Base-by-base conservation (phyloP, 2,329 filamentous ascomycete species). In the Sphaerulina populicola region DNA sequence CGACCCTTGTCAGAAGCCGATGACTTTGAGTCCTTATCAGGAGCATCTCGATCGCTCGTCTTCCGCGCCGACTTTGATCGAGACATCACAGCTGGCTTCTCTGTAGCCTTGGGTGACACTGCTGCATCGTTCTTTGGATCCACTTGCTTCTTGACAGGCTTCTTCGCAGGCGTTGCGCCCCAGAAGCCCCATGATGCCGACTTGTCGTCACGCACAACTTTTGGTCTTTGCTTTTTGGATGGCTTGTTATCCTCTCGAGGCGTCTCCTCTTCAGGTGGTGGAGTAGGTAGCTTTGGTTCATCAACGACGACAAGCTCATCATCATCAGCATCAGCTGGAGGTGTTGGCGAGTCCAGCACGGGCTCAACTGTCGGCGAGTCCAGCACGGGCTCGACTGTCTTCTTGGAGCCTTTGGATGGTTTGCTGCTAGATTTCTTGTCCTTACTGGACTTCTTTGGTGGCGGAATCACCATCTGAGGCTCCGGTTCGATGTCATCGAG, bases 161-260 rank as follows among this genome's bases (percentile, higher is more conserved):
- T 66, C 50, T 62, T 60, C 7, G 57, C 59, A 18, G 64, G 61
- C 23, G 66, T 66, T 12, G 81, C 77, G 14, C 78, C 80, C 85
- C 85, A 91, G 66, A 82, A 81, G 33, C 82, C 84, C 88, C 88
- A 93, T 10, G 79, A 68, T 18, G 67, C 74, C n/a, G 69, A 70
- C 33, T 76, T 76, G 52, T 79, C 77, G 35, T 85, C 83, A 52
- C 87, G 85, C 60, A 81, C 86, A 57, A 89, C 80, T 63, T 84
- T 88, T 27, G 85, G 73, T 11, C 88, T 84, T 57, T 94, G 86
- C 66, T 85, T 94, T 69, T 81, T 87, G 3, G 75, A 75, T 4
- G 74, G 66, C 47, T 77, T 80, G 54, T 76, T 27, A 27, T 27
- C 71, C 45, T 82, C 80, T 12, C 79, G 64, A 42, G 68, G 66